phyloP scores from a whole-genome alignment of 78 protist species.

The Chrysochromulina parva region DNA sequence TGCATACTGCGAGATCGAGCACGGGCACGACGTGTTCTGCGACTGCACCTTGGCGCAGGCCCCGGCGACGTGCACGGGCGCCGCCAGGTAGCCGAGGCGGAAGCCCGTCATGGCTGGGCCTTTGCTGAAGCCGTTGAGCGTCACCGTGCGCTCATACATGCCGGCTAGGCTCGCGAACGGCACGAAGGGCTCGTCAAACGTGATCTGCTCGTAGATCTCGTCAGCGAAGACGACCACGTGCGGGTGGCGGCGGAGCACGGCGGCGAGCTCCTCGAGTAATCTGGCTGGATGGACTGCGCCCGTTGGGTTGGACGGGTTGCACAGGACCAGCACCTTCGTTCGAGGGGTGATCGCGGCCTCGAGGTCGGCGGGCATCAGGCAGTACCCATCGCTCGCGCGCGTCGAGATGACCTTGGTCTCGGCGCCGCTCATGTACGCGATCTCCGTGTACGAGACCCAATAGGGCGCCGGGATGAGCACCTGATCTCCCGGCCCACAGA shows the following conservation, averaged over 20 bases:
- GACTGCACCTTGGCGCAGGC: conserved; percentile 1
- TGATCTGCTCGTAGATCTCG: conserved; percentile 27
- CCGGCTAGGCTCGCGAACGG: background rate
- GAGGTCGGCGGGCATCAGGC: background rate
- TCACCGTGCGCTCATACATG: conserved; percentile 27
- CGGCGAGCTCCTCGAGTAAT: background rate
- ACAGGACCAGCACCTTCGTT: conserved; percentile 25
- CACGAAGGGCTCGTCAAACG: background rate
- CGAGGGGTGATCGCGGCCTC: conserved; percentile 4
- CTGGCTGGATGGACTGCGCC: background rate
- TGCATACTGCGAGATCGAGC: conserved; percentile 15
- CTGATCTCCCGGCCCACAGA: conserved; percentile 14
- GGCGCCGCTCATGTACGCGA: background rate
- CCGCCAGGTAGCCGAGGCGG: background rate
- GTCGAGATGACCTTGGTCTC: background rate
- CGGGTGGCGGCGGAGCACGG: background rate
- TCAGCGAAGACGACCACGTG: conserved; percentile 1
- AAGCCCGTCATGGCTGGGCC: conserved; percentile 17
- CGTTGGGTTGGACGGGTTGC: conserved; percentile 47
- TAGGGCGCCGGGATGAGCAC: conserved; percentile 40
- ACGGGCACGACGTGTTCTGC: conserved; percentile 20
- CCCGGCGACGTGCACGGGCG: background rate
- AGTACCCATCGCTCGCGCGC: background rate
- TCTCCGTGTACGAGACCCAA: background rate
- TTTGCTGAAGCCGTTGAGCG: conserved; percentile 31